A percentile compares a stretch with the other conserved stretches of the same genome.
Conservation (phyloP, 2,329 filamentous ascomycete genomes). For the Paecilomyces niveus region DNA sequence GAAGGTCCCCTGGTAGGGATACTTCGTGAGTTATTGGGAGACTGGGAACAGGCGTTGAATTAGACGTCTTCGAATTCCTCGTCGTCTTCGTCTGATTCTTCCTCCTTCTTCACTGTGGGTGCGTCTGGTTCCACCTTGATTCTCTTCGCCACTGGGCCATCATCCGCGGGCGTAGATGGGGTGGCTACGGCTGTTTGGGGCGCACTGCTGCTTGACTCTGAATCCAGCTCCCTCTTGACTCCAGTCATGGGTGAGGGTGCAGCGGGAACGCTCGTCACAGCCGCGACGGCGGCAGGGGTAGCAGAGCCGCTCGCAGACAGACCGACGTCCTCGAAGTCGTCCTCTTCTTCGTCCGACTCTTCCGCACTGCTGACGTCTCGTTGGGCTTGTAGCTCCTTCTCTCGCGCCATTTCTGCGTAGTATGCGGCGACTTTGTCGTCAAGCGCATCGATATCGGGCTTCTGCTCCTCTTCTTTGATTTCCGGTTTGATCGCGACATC, state of each 20-base stretch:
- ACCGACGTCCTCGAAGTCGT: slow-evolving; percentile 40
- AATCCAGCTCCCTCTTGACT: slow-evolving; percentile 33
- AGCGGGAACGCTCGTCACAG: slow-evolving; percentile 6
- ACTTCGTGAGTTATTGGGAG: background rate
- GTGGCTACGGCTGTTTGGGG: slow-evolving; percentile 31
- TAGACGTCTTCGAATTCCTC: slow-evolving; percentile 39
- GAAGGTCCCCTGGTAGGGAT: background rate
- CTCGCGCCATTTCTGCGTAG: slow-evolving; percentile 39
- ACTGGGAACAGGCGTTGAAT: slow-evolving; percentile 6
- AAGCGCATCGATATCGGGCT: slow-evolving; percentile 33
- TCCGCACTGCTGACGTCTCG: slow-evolving; percentile 35
- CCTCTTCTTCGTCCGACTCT: slow-evolving; percentile 32
- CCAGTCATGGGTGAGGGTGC: slow-evolving; percentile 11
- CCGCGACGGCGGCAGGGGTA: slow-evolving; percentile 21
- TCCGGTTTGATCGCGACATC: slow-evolving; percentile 30
- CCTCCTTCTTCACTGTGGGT: slow-evolving; percentile 26
- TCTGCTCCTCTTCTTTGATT: slow-evolving; percentile 38
- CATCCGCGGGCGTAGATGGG: slow-evolving; percentile 29
- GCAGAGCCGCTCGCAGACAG: slow-evolving; percentile 22
- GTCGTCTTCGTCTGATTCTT: slow-evolving; percentile 36
- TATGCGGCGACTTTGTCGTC: slow-evolving; percentile 42
- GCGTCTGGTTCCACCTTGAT: slow-evolving; percentile 30
- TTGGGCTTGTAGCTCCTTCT: slow-evolving; percentile 34
- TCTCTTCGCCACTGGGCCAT: slow-evolving; percentile 36
- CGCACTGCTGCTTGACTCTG: slow-evolving; percentile 30